These are phyloP conservation scores for Apophysomyces sp. DNA, from an alignment of 371 early-diverging fungal genomes.

Conservation along the genomic window DNA sequence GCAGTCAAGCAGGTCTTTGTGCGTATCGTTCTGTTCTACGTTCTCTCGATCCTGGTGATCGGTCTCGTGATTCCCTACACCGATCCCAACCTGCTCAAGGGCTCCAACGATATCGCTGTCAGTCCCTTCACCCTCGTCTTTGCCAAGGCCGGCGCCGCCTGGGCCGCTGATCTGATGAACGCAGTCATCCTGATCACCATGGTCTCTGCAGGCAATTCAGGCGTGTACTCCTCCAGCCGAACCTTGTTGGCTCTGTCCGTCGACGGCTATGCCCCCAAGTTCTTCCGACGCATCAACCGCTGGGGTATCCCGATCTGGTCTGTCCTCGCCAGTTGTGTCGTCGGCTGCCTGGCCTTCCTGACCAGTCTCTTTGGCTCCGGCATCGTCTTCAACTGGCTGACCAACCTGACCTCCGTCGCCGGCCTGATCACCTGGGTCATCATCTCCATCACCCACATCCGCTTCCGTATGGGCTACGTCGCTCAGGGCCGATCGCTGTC, in stretches of 20 bases:
- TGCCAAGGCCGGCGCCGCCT: slow-evolving; percentile 57
- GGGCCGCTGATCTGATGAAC: slow-evolving; percentile 75
- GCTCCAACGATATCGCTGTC: slow-evolving; percentile 41
- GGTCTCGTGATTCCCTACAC: slow-evolving; percentile 66
- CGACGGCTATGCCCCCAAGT: slow-evolving; percentile 61
- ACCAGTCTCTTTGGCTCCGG: slow-evolving; percentile 52
- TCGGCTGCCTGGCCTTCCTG: slow-evolving; percentile 58
- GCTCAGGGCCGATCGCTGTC: slow-evolving; percentile 64
- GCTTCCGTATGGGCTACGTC: slow-evolving; percentile 75
- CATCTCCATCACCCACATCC: slow-evolving; percentile 71
- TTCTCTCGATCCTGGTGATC: slow-evolving; percentile 68
- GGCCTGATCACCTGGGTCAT: slow-evolving; percentile 81
- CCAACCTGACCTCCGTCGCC: slow-evolving; percentile 67
- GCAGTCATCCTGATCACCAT: slow-evolving; percentile 69
- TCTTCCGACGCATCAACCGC: slow-evolving; percentile 49
- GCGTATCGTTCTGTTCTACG: slow-evolving; percentile 74
- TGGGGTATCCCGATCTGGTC: slow-evolving; percentile 64
- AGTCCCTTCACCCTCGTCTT: slow-evolving; percentile 75
- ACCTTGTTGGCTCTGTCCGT: slow-evolving; percentile 66
- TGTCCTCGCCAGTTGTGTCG: slow-evolving; percentile 47
- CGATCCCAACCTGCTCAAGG: slow-evolving; percentile 46
- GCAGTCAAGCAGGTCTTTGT: slow-evolving; percentile 71
- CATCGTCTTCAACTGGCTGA: slow-evolving; percentile 68
- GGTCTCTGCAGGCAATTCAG: slow-evolving; percentile 73
- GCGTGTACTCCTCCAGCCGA: slow-evolving; percentile 69